Evolutionary conservation across 2,329 filamentous ascomycete genomes (phyloP), one percentile per base, ranked within the genome.

Genomic region (Podosphaera fusca): DNA sequence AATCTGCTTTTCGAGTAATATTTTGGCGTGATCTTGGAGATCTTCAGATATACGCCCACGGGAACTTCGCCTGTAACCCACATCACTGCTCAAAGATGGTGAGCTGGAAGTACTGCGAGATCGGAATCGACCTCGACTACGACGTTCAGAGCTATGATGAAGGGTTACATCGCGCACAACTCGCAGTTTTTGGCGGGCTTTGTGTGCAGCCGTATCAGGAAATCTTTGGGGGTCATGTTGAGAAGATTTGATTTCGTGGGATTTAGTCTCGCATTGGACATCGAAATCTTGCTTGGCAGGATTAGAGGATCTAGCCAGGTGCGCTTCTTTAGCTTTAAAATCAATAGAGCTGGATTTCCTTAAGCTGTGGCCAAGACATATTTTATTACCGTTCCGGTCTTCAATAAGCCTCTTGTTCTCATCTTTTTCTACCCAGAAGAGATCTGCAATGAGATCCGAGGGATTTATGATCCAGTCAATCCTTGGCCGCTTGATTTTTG

Each of bases 381-480:
- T 79, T 58, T 78, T 82, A 53, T 78, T 76, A 65, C 87, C 87
- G 64, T 86, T 74, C 12, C 81, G 80, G 68, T 95, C 85, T 66
- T 94, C 85, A 47, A 95, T 83, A 34, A 88, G 73, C 56, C 75
- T 76, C 67, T 89, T 94, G 69, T 95, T 88, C 58, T 82, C 74
- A 36, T 78, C 79, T 64, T 89, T 81, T 67, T 95, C 87, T 30
- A 94, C 71, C 92, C 92, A 98, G 65, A 89, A 87, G 1, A 84
- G 76, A 71, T 98, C 92, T 3, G 89, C 89, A 52, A 96, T 73
- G 68, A 95, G 76, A 67, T 96, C 89, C 57, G 85, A 82, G 0
- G 90, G 86, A 50, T 84, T 79, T 21, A 89, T 79, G 45, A 79
- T 76, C 92, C 92, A 96, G 65, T 94, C 88, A 31, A 88, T 80